Conservation (phyloP, 139 green algal genomes). For the Picochlorum sp. region DNA sequence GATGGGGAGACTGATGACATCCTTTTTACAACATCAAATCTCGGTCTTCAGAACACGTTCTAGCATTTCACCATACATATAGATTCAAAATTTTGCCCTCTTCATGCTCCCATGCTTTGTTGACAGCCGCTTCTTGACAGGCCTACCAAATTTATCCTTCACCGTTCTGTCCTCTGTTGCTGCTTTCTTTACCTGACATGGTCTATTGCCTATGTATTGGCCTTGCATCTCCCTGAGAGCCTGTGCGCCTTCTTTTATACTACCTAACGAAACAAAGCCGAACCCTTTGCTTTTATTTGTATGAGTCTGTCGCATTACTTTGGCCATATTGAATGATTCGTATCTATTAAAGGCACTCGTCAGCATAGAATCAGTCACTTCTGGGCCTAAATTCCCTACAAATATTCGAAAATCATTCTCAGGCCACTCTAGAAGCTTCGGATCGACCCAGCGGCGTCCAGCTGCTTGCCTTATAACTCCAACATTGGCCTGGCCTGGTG, state of each 20-base stretch:
- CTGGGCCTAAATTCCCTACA: constrained; percentile 91
- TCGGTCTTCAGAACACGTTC: too few species aligned
- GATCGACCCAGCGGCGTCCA: constrained; percentile 64
- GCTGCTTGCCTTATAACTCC: constrained; percentile 41
- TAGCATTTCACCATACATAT: neutral
- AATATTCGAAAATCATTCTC: constrained; percentile 95
- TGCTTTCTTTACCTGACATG: constrained; percentile 70
- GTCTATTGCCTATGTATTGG: constrained; percentile 87
- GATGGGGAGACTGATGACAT: too few species aligned
- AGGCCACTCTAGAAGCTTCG: constrained; percentile 75
- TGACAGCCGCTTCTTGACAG: constrained; percentile 13
- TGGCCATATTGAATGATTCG: constrained; percentile 79
- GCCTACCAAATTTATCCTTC: constrained; percentile 6
- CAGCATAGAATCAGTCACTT: constrained; percentile 84
- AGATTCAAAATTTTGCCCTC: neutral
- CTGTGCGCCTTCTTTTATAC: constrained; percentile 68
- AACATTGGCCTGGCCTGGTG: constrained; percentile 13
- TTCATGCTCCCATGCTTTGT: neutral
- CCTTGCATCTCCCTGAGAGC: constrained; percentile 75
- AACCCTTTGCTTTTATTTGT: constrained; percentile 83
- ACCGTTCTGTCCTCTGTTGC: constrained; percentile 59
- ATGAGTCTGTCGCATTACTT: constrained; percentile 68
- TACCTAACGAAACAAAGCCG: constrained; percentile 86
- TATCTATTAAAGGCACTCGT: constrained; percentile 76
- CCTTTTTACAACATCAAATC: too few species aligned